Percentiles rank a stretch among this genome's conserved stretches.
These are phyloP conservation scores for Eimeria sp. DNA, from an alignment of 169 alveolate species.

Conservation along the genomic window DNA sequence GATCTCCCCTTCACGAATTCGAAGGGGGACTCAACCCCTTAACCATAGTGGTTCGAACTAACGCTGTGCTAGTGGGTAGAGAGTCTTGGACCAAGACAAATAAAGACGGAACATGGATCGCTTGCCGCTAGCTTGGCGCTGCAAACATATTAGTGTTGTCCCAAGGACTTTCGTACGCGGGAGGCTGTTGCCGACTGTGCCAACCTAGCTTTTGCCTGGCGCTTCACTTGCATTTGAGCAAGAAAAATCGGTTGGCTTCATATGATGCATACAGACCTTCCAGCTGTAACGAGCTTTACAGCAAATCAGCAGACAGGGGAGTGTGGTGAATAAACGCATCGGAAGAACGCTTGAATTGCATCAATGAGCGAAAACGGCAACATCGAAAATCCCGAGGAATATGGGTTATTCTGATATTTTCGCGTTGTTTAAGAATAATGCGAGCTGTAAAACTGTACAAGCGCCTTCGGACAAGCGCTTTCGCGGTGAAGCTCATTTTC, in stretches of 20 bases:
- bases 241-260: neutral
- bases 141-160: neutral
- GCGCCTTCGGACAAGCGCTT: neutral
- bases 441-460: neutral
- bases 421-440: neutral
- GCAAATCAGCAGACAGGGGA: neutral
- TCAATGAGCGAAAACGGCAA: too few relatives aligned
- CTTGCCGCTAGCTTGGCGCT: neutral
- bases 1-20: neutral
- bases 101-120: neutral
- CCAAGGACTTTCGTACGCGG: neutral
- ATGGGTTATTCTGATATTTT: neutral
- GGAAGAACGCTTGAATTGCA: neutral
- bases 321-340: neutral
- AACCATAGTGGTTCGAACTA: neutral
- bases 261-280: neutral
- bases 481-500: neutral
- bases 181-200: neutral
- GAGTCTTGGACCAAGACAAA: neutral
- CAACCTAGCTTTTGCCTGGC: neutral
- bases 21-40: neutral
- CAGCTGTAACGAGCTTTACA: neutral
- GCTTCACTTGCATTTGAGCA: neutral
- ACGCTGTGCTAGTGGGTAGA: neutral
- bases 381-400: neutral